phyloP scores from a whole-genome alignment of 371 early-diverging fungal species.

The Chytridiales sp. region DNA sequence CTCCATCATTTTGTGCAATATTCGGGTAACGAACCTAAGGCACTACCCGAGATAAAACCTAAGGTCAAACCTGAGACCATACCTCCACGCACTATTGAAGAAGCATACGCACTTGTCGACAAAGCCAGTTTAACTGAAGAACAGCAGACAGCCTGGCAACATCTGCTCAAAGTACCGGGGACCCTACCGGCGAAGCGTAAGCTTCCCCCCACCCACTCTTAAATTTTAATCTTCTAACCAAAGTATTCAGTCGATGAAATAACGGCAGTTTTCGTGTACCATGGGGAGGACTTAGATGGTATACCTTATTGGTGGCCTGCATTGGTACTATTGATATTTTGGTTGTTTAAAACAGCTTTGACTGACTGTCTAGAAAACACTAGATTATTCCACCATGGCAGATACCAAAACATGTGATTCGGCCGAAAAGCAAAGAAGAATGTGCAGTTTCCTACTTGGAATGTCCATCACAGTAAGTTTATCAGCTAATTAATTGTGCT shows the following conservation, averaged over 20 bases:
- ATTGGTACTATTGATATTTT: constrained; percentile 23
- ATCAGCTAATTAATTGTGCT: background rate
- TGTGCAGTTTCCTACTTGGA: constrained; percentile 30
- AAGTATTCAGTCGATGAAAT: constrained; percentile 18
- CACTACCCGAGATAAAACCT: too few species aligned
- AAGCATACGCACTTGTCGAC: background rate
- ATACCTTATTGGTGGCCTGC: constrained; percentile 43
- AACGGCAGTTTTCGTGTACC: constrained; percentile 32
- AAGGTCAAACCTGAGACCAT: too few species aligned
- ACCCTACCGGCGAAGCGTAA: constrained; percentile 7
- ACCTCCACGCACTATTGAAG: too few species aligned
- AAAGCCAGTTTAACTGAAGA: too few species aligned
- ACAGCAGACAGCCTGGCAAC: constrained; percentile 11
- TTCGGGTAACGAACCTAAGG: too few species aligned
- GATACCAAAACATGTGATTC: constrained; percentile 21
- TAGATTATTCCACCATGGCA: constrained; percentile 28
- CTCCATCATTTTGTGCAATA: background rate
- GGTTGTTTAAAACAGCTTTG: background rate
- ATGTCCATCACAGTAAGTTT: constrained; percentile 19
- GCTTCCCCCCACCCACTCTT: background rate
- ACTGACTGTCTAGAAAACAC: background rate
- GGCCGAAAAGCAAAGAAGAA: constrained; percentile 4
- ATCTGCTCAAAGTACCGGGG: constrained; percentile 15
- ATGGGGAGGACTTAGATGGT: constrained; percentile 24
- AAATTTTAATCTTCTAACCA: background rate